A percentile compares a stretch with the other conserved stretches of the same genome.
phyloP scores from a whole-genome alignment of 1,284 basidiomycete genomes.

The Grifola frondosa region DNA sequence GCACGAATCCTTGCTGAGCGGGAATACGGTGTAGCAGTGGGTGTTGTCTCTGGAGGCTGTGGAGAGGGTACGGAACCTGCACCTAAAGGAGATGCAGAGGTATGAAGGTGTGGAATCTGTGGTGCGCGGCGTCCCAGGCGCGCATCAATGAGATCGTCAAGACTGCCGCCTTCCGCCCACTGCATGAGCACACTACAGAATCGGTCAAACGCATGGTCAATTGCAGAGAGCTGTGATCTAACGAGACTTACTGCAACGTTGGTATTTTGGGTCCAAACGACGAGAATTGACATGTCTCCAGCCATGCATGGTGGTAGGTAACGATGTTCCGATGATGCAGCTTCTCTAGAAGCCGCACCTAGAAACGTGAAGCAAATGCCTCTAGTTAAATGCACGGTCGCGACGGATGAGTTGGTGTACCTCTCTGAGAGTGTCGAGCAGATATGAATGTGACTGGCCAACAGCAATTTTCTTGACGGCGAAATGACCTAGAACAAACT shows the following conservation, averaged over 20 bases:
- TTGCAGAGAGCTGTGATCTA: no score
- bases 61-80: conserved; percentile 14
- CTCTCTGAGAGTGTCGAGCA: conserved; percentile 80
- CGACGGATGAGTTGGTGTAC: conserved; percentile 38
- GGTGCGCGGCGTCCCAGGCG: conserved; percentile 51
- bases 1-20: conserved; percentile 72
- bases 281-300: conserved; percentile 83
- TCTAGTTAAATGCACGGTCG: no score
- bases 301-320: conserved; percentile 94
- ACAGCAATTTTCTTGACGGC: conserved; percentile 97
- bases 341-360: conserved; percentile 83
- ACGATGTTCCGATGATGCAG: conserved; percentile 91
- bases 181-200: conserved; percentile 82
- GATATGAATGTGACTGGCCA: conserved; percentile 82
- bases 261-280: conserved; percentile 82
- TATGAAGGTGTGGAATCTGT: conserved; percentile 17
- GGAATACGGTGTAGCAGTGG: conserved; percentile 39
- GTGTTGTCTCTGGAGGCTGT: conserved; percentile 20
- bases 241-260: conserved; percentile 63
- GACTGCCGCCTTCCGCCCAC: conserved; percentile 83
- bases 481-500: conserved; percentile 59
- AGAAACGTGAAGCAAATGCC: no score
- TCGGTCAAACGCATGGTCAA: neutral
- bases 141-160: conserved; percentile 83
- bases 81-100: conserved; percentile 21